Evolutionary conservation across 345 rosid genomes (phyloP), one percentile per base, ranked within the genome.

Genomic region (Pistacia integerrima): DNA sequence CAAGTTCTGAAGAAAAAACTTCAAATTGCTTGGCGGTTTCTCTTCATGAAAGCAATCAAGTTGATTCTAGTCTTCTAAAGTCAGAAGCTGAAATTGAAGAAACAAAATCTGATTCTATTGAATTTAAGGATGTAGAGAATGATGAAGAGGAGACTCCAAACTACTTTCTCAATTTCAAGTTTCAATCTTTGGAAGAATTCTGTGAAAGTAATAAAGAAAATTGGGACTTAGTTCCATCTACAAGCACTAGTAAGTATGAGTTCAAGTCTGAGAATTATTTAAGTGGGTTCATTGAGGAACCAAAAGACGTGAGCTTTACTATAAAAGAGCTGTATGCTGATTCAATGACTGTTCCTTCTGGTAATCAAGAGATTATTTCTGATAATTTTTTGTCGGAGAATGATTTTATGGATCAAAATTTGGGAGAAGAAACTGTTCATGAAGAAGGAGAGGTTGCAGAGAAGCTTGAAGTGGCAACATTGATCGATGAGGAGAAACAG

Each of bases 151-250:
- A 87, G n/a, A 66, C 85, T 3, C 82, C 94, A 14, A 82, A 87
- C 28, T 78, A 85, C 60, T 64, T 83, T 74, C 87, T 92, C 81
- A 88, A 94, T 71, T 95, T 95, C 86, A 79, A 91, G 79, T 95
- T 84, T 76, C 97, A 85, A 75, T 86, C 86, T 10, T 84, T 77
- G 20, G 85, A 84, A 77, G 88, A 83, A 60, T 79, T 87, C 65
- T 74, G 65, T 28, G 77, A 74, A 85, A 85, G 76, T 72, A 30
- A 25, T 64, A 66, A 74, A 52, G 73, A 57, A 8, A 68, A 70
- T 52, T 38, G 73, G 48, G 78, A 77, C 52, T 72, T 73, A 17
- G 62, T 76, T 14, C 69, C 90, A 60, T 48, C 79, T 36, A 38
- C 81, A 25, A 82, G 74, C 76, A 74, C 79, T 49, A 78, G 74